A percentile compares a stretch with the other conserved stretches of the same genome.
Evolutionary conservation across 306 rosid genomes (phyloP).

Genomic region (Elaeagnus macrophylla): DNA sequence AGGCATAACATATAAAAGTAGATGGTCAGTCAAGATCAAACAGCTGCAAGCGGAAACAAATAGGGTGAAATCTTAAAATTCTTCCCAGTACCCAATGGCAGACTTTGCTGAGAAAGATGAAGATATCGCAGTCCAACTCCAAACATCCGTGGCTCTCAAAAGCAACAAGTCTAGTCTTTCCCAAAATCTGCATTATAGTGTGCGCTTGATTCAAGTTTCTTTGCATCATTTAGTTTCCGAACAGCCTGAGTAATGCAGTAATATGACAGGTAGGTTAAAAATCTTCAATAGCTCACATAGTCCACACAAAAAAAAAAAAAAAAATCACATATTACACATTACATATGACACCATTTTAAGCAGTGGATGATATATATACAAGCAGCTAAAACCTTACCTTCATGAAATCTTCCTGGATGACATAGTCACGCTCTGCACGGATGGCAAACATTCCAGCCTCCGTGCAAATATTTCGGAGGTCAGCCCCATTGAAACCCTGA

Average conservation of each 20-base stretch:
- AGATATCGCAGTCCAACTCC: constrained; percentile 3
- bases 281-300: not conserved
- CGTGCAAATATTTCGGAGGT: constrained; percentile 88
- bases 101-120: no score
- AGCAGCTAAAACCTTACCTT: constrained; percentile 39
- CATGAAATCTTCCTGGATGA: constrained; percentile 96
- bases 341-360: no score
- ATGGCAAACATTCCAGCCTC: constrained; percentile 99
- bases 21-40: no score
- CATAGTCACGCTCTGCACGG: constrained; percentile 94
- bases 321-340: not conserved
- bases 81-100: no score
- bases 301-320: not conserved
- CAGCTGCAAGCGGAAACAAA: no score
- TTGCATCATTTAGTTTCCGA: constrained; percentile 56
- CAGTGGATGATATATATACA: no score
- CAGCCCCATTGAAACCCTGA: constrained; percentile 96
- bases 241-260: constrained; percentile 46
- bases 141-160: constrained; percentile 28
- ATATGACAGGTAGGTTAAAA: not conserved
- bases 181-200: constrained; percentile 83
- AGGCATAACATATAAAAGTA: no score
- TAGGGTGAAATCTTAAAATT: no score
- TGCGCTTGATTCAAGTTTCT: constrained; percentile 78
- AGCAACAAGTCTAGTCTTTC: constrained; percentile 36